Evolutionary conservation across 169 alveolate genomes (phyloP).

Genomic region (Plasmodium sp.): DNA sequence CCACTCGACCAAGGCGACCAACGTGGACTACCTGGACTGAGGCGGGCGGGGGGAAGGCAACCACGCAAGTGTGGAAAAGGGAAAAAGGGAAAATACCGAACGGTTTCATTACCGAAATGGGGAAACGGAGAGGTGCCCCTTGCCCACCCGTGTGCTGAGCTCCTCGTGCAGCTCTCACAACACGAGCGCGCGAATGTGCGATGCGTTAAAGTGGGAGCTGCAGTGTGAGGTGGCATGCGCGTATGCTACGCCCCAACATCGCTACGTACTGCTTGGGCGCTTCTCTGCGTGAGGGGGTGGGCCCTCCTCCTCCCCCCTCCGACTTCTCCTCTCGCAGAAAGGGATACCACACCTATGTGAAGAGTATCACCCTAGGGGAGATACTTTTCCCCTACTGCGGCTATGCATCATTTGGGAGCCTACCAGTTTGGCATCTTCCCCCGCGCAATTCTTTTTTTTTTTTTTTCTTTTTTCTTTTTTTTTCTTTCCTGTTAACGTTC

Average conservation of each 20-base stretch:
- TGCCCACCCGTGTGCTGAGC: not conserved
- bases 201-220: not conserved
- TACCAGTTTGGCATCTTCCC: not conserved
- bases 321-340: not conserved
- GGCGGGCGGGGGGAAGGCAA: not conserved
- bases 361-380: not conserved
- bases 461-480: no score
- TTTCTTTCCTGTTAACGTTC: no score
- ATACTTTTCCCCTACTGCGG: not conserved
- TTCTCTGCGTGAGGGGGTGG: not conserved
- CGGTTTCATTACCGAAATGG: no score
- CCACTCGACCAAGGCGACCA: slow-evolving; percentile 46
- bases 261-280: not conserved
- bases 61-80: no score
- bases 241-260: not conserved
- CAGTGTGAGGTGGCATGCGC: not conserved
- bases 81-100: no score
- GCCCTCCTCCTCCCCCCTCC: not conserved
- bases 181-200: not conserved
- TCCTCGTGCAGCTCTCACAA: not conserved
- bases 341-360: not conserved
- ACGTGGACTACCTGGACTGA: slow-evolving; percentile 42
- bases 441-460: not conserved
- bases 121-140: not conserved
- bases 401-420: not conserved